Base-by-base conservation (phyloP, 139 green algal genomes). In the Chlorella sp. region DNA sequence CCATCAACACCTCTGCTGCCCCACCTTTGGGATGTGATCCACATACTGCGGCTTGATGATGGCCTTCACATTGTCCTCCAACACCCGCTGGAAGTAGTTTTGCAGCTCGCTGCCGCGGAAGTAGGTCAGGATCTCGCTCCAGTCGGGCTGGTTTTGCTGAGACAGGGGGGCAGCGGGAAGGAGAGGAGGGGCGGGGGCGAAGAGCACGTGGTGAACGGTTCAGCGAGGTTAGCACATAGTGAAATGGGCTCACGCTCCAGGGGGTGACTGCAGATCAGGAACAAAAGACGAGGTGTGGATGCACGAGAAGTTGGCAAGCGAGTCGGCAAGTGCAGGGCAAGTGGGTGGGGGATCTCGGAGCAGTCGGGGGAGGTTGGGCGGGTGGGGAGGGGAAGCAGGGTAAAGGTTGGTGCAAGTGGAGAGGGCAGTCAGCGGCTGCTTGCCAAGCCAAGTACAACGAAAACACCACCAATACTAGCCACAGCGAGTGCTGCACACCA, bases 21-120 rank as follows among this genome's bases (percentile, higher is more conserved):
- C 3, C 78, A 81, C 97, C 92, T 98, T 99, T 86, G 98, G 98
- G 92, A 99, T 99, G 94, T 99, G 95, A 91, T 99, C 98, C 57
- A 99, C 97, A 88, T 98, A 98, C 94, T 98, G 97, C 37, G 97
- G 97, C 92, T 99, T 99, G 88, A 98, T 98, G 83, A 97, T 95
- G 18, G 97, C 97, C 91, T 98, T 98, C 71, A 99, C 85, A 94
- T 99, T 96, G 89, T 99, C 98, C 93, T 99, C 98, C 82, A 99
- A 94, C 53, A 99, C 81, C 66, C 85, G 85, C 87, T 86, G 77
- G 94, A 99, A 99, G 95, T 99, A 99, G 94, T 99, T 99, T 85
- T 99, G 98, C 86, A 99, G 94, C 94, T 99, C 98, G 16, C 89
- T 96, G 71, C 98, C 98, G 75, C 98, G 94, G 93, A 99, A 99